These are phyloP conservation scores for Tylopilus subfusipes DNA, from an alignment of 768 basidiomycete genomes.

Conservation along the genomic window DNA sequence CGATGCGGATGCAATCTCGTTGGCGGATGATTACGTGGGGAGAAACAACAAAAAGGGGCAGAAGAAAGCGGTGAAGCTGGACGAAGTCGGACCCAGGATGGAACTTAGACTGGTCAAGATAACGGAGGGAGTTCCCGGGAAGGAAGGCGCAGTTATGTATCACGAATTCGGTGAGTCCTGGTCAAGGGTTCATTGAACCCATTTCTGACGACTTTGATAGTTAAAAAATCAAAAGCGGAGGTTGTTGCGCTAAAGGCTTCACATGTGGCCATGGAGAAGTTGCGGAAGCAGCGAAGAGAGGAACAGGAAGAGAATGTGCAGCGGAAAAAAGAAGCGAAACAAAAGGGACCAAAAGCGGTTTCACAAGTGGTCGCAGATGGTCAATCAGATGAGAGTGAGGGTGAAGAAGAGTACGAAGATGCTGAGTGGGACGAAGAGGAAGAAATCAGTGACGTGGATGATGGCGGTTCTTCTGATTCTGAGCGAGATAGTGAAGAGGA, in stretches of 20 bases:
- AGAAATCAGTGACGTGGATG: constrained; percentile 57
- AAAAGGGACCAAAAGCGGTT: constrained; percentile 23
- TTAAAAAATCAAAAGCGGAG: constrained; percentile 86
- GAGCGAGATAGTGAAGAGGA: constrained; percentile 49
- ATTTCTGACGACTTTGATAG: constrained; percentile 39
- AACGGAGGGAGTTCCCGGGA: constrained; percentile 89
- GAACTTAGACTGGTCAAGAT: constrained; percentile 93
- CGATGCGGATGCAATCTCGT: constrained; percentile 72
- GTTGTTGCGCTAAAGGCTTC: constrained; percentile 61
- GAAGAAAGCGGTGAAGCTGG: constrained; percentile 84
- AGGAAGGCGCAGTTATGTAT: constrained; percentile 89
- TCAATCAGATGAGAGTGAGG: constrained; percentile 41
- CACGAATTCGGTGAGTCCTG: constrained; percentile 81
- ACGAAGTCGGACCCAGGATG: constrained; percentile 95
- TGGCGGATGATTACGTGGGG: constrained; percentile 93
- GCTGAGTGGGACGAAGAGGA: constrained; percentile 58
- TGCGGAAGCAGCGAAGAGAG: constrained; percentile 73
- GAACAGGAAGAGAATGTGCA: constrained; percentile 92
- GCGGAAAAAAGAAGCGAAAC: constrained; percentile 60
- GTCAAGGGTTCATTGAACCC: background rate
- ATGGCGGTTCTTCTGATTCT: constrained; percentile 38
- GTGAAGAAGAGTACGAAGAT: constrained; percentile 35
- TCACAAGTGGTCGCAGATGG: constrained; percentile 36
- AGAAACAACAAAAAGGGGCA: constrained; percentile 91
- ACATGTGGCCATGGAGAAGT: constrained; percentile 72